Percentiles rank a stretch among this genome's conserved stretches.
Conservation (phyloP, 163 green algal species). For the Scenedesmus sp. region DNA sequence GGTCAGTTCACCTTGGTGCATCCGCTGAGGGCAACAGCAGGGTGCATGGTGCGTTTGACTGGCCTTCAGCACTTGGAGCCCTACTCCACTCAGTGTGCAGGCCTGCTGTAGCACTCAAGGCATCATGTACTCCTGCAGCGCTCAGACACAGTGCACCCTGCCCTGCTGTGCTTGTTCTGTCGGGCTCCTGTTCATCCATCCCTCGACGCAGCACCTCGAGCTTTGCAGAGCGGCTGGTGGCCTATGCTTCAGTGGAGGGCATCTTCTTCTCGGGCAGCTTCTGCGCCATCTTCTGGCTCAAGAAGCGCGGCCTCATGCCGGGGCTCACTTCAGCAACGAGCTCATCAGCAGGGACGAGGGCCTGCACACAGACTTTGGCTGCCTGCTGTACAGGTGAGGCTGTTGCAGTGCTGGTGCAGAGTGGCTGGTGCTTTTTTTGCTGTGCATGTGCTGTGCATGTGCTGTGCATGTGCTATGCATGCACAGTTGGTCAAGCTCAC, state of each 20-base stretch:
- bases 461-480: too few species aligned
- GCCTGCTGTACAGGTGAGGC: conserved; percentile 78
- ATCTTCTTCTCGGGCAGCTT: conserved; percentile 98
- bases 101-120: too few species aligned
- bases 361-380: conserved; percentile 96
- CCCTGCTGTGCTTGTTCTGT: not conserved
- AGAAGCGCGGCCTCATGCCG: conserved; percentile 92
- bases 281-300: conserved; percentile 99
- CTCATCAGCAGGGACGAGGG: conserved; percentile 98
- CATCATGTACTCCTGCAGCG: too few species aligned
- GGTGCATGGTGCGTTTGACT: too few species aligned
- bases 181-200: not conserved
- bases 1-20: too few species aligned
- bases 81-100: too few species aligned
- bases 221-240: conserved; percentile 96
- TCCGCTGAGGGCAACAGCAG: too few species aligned
- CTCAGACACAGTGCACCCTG: too few species aligned
- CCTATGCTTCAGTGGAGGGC: conserved; percentile 97
- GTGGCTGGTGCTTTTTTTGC: not conserved
- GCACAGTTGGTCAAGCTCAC: too few species aligned
- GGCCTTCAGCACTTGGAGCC: too few species aligned
- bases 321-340: conserved; percentile 99
- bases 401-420: not conserved
- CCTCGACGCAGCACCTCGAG: conserved; percentile 3
- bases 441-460: not conserved